These are phyloP conservation scores for Colletotrichum spinosum DNA, from an alignment of 2,329 filamentous ascomycete species.

Conservation along the genomic window DNA sequence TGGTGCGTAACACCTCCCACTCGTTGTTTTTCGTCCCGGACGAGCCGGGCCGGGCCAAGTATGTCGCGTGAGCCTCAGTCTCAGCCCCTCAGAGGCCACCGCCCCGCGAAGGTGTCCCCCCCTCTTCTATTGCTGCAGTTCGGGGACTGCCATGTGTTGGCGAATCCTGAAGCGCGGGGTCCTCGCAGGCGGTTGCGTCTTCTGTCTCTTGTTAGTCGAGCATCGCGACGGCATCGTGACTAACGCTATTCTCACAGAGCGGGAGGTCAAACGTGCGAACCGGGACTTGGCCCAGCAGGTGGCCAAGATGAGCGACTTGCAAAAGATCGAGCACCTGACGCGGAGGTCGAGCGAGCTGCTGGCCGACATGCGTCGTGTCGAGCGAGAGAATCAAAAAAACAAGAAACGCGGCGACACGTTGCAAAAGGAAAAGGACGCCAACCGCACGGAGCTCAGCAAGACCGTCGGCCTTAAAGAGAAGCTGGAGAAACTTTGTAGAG, in stretches of 20 bases:
- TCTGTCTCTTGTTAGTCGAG: constrained; percentile 6
- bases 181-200: no score
- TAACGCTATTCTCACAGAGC: constrained; percentile 70
- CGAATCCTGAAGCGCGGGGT: no score
- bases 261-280: constrained; percentile 93
- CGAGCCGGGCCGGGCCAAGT: constrained; percentile 28
- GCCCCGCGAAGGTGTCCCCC: no score
- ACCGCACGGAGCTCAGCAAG: constrained; percentile 88
- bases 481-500: constrained; percentile 93
- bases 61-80: constrained; percentile 33
- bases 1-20: constrained; percentile 63
- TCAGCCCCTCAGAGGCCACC: neutral
- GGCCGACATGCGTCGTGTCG: constrained; percentile 93
- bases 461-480: constrained; percentile 94
- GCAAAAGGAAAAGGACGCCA: constrained; percentile 96
- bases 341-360: constrained; percentile 92
- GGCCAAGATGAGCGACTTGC: constrained; percentile 90
- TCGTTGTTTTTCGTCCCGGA: constrained; percentile 23
- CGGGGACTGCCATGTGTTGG: no score
- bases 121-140: no score
- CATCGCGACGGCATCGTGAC: constrained; percentile 19
- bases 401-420: constrained; percentile 95
- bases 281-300: constrained; percentile 90
- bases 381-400: constrained; percentile 93
- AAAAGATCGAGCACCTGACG: constrained; percentile 90